These are phyloP conservation scores for Ascochyta rabiei DNA, from an alignment of 2,329 filamentous ascomycete genomes.

Conservation along the genomic window DNA sequence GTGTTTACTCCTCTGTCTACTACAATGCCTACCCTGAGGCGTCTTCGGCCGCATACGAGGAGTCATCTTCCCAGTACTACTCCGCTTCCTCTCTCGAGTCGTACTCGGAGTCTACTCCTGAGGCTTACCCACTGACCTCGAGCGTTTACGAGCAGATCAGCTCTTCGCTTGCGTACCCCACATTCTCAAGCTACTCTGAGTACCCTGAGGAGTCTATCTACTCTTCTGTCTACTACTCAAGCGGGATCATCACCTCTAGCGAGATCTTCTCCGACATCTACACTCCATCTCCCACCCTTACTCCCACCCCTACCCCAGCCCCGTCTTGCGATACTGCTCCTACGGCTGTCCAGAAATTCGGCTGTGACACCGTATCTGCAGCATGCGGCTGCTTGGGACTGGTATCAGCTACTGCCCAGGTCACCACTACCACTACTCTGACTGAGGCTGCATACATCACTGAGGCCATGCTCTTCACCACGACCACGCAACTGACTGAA, in stretches of 20 bases:
- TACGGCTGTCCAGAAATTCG: slow-evolving; percentile 11
- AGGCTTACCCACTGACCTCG: slow-evolving; percentile 11
- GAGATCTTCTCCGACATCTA: slow-evolving; percentile 11
- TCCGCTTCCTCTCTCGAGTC: neutral
- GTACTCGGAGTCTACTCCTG: neutral
- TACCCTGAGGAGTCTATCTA: neutral
- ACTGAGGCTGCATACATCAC: slow-evolving; percentile 8
- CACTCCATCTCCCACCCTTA: slow-evolving; percentile 4
- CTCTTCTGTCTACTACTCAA: neutral
- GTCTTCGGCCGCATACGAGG: slow-evolving; percentile 2
- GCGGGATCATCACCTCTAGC: slow-evolving; percentile 1
- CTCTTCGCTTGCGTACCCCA: slow-evolving; percentile 7
- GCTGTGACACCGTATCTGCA: slow-evolving; percentile 8
- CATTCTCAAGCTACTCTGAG: slow-evolving; percentile 2
- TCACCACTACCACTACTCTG: slow-evolving; percentile 7
- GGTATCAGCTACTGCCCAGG: slow-evolving; percentile 10
- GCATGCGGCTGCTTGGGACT: slow-evolving; percentile 20
- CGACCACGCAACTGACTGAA: slow-evolving; percentile 4
- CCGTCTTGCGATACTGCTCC: slow-evolving; percentile 17
- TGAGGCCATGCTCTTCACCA: slow-evolving; percentile 8
- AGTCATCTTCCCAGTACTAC: neutral
- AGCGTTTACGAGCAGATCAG: slow-evolving; percentile 16
- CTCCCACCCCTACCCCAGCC: slow-evolving; percentile 1
- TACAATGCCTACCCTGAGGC: slow-evolving; percentile 6
- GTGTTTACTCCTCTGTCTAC: neutral